Conservation (phyloP, 2,329 filamentous ascomycete genomes). For the Arthrobotrys iridis region DNA sequence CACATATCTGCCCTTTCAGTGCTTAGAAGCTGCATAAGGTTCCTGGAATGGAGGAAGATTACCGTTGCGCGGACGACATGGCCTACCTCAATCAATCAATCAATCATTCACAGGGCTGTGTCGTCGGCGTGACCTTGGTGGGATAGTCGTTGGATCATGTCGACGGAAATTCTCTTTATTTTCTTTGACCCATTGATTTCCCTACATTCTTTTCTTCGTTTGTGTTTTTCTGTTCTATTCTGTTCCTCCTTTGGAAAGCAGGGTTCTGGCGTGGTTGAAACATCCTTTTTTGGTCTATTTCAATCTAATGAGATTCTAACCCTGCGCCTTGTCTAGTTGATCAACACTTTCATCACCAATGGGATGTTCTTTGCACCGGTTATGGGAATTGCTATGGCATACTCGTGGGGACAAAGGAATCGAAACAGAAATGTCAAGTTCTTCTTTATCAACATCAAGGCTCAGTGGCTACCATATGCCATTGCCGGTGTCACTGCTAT, state of each 20-base stretch:
- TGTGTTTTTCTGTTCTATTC: not conserved
- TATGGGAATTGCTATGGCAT: slow-evolving; percentile 42
- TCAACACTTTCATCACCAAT: slow-evolving; percentile 33
- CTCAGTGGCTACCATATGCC: slow-evolving; percentile 42
- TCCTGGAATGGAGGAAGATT: slow-evolving; percentile 55
- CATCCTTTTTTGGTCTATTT: too few relatives aligned
- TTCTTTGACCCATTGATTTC: slow-evolving; percentile 49
- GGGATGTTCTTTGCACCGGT: slow-evolving; percentile 35
- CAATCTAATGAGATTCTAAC: too few relatives aligned
- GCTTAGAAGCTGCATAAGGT: slow-evolving; percentile 55
- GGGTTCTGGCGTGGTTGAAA: slow-evolving; percentile 7
- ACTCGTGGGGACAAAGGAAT: slow-evolving; percentile 48
- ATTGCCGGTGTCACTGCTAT: slow-evolving; percentile 35
- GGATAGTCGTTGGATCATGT: slow-evolving; percentile 49
- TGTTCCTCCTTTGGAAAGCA: not conserved
- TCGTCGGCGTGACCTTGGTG: slow-evolving; percentile 52
- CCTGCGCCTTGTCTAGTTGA: slow-evolving; percentile 9
- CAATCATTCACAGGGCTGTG: slow-evolving; percentile 45
- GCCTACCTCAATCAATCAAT: slow-evolving; percentile 48
- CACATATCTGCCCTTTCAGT: slow-evolving; percentile 55
- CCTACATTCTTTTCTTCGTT: slow-evolving; percentile 46
- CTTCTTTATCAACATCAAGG: slow-evolving; percentile 48
- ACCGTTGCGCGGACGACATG: slow-evolving; percentile 36
- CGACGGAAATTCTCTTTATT: slow-evolving; percentile 34
- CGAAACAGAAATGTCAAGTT: slow-evolving; percentile 37